Base-by-base conservation (phyloP, 1,139 yeast genomes). In the Geotrichum bryndzae region DNA sequence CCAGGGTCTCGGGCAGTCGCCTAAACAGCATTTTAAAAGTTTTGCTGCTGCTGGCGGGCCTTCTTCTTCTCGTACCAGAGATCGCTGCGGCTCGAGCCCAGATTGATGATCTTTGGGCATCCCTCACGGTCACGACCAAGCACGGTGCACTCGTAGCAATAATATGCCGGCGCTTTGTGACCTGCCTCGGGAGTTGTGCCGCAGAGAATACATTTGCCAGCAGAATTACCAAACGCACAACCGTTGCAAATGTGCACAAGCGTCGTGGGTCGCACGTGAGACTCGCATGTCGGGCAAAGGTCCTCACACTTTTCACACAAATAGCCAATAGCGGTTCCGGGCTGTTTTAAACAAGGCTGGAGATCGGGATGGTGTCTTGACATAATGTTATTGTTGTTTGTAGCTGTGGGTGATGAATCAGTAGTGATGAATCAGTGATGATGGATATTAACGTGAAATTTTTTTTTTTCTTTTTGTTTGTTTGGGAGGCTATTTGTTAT, bases 231-330 rank as follows among this genome's bases (percentile, higher is more conserved):
- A 69, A 84, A 84, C 0, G 96, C 81, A 72, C 99, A 92, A 67
- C 87, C 95, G 63, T 88, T 91, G 74, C 99, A 92, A 38, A 90
- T 81, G 65, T 88, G 79, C 2, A 86, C 97, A 62, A 79, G 75
- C n/a, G 84, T 79, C 7, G 84, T 81, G 0, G 96, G 92, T 64
- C 88, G 85, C 13, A 90, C 97, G 67, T 81, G 84, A 1, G 96
- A 88, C 71, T 91, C 98, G 74, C 99, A 92, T 1, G 85, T 79
- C 1, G 97, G 97, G 70, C 99, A 92, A 66, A 86, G 80, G 1
- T 97, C 98, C 70, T 92, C 97, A 73, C 99, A 92, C 73, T 82
- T 88, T 51, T 84, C 84, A 70, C 99, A 92, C 8, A 92, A 79
- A 62, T 80, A 76, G 0, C 96, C 97, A 6, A 83, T 73, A 41